Percentiles rank a stretch among this genome's conserved stretches.
Evolutionary conservation across 1,284 basidiomycete genomes (phyloP).

Genomic region (Schizopora paradoxa): DNA sequence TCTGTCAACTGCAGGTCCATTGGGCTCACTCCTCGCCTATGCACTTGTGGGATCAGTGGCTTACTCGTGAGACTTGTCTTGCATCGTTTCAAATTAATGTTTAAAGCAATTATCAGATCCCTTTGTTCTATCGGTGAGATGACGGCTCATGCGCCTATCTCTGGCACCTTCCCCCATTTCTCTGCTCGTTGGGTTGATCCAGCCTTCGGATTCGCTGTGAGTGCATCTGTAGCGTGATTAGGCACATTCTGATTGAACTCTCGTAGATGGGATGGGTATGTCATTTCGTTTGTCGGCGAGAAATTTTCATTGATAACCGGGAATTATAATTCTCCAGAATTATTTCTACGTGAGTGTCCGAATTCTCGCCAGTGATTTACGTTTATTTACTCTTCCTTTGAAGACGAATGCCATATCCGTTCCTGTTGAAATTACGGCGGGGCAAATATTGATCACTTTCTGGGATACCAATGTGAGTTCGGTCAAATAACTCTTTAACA

Average conservation of each 20-base stretch:
- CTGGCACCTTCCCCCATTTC: slow-evolving; percentile 70
- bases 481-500: slow-evolving; percentile 4
- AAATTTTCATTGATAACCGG: background rate
- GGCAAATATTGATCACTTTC: slow-evolving; percentile 62
- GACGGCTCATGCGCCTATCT: slow-evolving; percentile 67
- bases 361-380: background rate
- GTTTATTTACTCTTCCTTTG: background rate
- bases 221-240: background rate
- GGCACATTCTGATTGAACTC: background rate
- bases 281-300: background rate
- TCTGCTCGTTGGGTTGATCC: slow-evolving; percentile 73
- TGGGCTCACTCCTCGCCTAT: slow-evolving; percentile 60
- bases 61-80: slow-evolving; percentile 42
- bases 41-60: slow-evolving; percentile 55
- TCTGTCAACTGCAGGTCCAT: slow-evolving; percentile 48
- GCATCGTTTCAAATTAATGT: background rate
- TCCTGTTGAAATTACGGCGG: slow-evolving; percentile 19
- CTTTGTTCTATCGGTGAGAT: slow-evolving; percentile 65
- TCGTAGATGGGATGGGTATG: slow-evolving; percentile 11
- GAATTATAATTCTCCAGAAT: slow-evolving; percentile 8
- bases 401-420: slow-evolving; percentile 18
- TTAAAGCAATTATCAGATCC: slow-evolving; percentile 32
- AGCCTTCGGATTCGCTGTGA: slow-evolving; percentile 31
- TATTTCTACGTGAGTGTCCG: slow-evolving; percentile 17
- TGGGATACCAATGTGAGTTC: slow-evolving; percentile 63